A percentile compares a stretch with the other conserved stretches of the same genome.
phyloP scores from a whole-genome alignment of 768 basidiomycete species.

The Mycena rosella region DNA sequence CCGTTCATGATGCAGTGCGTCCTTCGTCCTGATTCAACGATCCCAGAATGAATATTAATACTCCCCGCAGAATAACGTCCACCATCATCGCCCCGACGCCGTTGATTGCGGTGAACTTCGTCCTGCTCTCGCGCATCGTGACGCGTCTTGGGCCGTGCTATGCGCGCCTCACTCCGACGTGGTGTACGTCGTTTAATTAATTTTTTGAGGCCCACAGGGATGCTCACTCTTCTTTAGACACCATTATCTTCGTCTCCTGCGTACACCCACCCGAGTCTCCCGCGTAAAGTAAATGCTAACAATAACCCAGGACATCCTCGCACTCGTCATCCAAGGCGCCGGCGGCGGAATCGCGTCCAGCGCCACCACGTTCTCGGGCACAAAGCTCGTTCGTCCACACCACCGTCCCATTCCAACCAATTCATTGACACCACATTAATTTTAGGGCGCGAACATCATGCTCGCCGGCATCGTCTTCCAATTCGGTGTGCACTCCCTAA shows the following conservation, averaged over 20 bases:
- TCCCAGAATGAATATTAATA: too few species aligned
- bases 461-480: conserved; percentile 32
- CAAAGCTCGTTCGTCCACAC: background rate
- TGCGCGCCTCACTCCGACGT: conserved; percentile 58
- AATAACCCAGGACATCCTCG: background rate
- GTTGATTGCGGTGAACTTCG: conserved; percentile 67
- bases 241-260: background rate
- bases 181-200: conserved; percentile 45
- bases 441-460: conserved; percentile 23
- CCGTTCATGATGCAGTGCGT: conserved; percentile 60
- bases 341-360: conserved; percentile 5
- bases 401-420: background rate
- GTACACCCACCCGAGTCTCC: background rate
- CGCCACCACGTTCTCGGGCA: background rate
- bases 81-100: conserved; percentile 70
- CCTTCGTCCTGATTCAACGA: background rate
- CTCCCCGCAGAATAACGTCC: conserved; percentile 48
- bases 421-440: background rate
- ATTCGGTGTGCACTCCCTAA: background rate
- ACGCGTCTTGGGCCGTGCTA: conserved; percentile 58
- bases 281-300: too few species aligned
- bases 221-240: background rate
- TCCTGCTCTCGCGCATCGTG: conserved; percentile 63
- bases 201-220: too few species aligned
- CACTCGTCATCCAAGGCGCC: background rate